Conservation (phyloP, 495 filamentous ascomycete species). For the Thermothielavioides terrestris region DNA sequence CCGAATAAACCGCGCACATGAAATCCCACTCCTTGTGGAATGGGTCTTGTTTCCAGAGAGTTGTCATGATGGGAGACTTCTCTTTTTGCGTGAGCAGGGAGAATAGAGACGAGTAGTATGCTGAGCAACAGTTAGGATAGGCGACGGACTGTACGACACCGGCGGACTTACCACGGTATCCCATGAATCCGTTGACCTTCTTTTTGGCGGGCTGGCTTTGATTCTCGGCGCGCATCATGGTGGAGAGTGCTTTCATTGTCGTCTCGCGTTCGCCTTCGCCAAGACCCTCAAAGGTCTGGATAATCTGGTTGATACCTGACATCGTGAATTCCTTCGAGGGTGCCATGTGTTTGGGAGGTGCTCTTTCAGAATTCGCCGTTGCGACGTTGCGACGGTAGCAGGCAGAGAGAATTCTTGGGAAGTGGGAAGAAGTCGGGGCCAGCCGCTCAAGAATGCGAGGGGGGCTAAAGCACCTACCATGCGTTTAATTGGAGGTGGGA, state of each 20-base stretch:
- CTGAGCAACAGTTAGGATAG: neutral
- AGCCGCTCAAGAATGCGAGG: neutral
- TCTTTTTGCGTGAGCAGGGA: slow-evolving; percentile 9
- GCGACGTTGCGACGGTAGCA: neutral
- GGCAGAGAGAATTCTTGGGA: neutral
- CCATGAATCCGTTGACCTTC: slow-evolving; percentile 13
- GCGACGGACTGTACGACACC: neutral
- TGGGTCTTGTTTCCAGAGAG: slow-evolving; percentile 17
- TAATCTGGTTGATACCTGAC: slow-evolving; percentile 2
- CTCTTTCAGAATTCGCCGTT: too few relatives aligned
- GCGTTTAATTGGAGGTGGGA: neutral
- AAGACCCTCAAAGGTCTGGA: slow-evolving; percentile 4
- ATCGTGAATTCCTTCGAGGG: neutral
- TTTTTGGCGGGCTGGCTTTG: slow-evolving; percentile 7
- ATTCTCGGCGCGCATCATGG: slow-evolving; percentile 3
- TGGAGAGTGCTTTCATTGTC: slow-evolving; percentile 6
- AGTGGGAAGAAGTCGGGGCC: neutral
- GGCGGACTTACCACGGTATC: slow-evolving; percentile 5
- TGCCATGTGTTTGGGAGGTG: neutral
- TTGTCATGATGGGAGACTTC: slow-evolving; percentile 14
- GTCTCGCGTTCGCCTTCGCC: slow-evolving; percentile 6
- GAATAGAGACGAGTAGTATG: slow-evolving; percentile 12
- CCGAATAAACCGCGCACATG: slow-evolving; percentile 22
- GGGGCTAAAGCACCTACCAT: neutral
- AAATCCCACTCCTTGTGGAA: slow-evolving; percentile 25